Evolutionary conservation across 2,329 filamentous ascomycete genomes (phyloP), one percentile per base, ranked within the genome.

Genomic region (Fusarium pilosicola): DNA sequence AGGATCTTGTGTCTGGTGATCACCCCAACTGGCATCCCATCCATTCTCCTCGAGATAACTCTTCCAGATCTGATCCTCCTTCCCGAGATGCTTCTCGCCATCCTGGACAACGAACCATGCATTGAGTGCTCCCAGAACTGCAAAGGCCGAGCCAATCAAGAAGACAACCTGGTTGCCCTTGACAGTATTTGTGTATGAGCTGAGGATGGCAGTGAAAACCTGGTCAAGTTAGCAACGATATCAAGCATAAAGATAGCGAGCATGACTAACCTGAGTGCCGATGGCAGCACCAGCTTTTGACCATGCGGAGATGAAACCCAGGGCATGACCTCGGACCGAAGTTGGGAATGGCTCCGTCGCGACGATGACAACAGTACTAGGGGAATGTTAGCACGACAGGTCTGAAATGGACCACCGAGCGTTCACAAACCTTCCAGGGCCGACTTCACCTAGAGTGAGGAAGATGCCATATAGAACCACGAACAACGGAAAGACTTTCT

Each of bases 61-160:
- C 4, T 66, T 66, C 63, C 63, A 66, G 10, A 66, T 57, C 4
- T 42, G 42, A 18, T 66, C 63, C n/a, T 66, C 63, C 15, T 65
- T 65, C 3, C 65, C 63, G 1, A 66, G 24, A 5, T 65, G 24
- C 5, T 66, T 66, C 3, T 66, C 49, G 1, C 63, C 63, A 1
- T 66, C 63, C 3, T 66, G 63, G 0, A 66, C 24, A n/a, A 66
- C 42, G 13, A 66, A 66, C 63, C 42, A 66, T 3, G 63, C 63
- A 28, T 65, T 65, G 0, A 66, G 7, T 0, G 60, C 60, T 0
- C 63, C 63, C 1, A 65, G 17, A 20, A 65, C 63, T 15, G 63
- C 60, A 2, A 66, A 66, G 1, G 49, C 42, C 1, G 63, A 66
- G 1, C 63, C 63, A 0, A 66, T 39, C 4, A 66, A 6, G 7